Evolutionary conservation across 352 stramenopile species (phyloP), one percentile per base, ranked within the genome.

Genomic region (Pythium dissotocum): DNA sequence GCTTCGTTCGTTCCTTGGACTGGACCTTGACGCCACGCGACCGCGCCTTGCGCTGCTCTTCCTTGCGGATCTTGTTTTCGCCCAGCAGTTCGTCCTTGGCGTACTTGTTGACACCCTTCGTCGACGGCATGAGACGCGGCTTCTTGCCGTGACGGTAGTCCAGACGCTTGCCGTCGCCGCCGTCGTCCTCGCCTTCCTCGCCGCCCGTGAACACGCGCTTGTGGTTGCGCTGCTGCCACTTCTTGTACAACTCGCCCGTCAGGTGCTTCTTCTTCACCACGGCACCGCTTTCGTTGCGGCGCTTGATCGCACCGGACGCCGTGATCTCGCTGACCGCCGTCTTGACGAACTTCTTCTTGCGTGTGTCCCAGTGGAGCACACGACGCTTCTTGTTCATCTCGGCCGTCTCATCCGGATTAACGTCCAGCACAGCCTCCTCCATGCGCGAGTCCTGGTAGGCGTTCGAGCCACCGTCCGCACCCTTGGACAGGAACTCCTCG

Each of bases 301-400:
- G 79, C 72, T 97, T 97, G 58, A 93, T 73, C 38, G 82, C 88
- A 24, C 91, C 88, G 32, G 85, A 76, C 35, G 79, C 86, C 18
- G 85, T 94, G 53, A 98, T 78, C 69, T 98, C 95, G 38, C 91
- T 89, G 33, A 97, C 82, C 2, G 90, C 97, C 7, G 90, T 97
- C 77, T 97, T 96, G 56, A 98, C 90, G 66, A 96, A 98, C 72
- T 98, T 98, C 75, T 98, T 98, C 80, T 99, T 99, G 60, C 97
- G 95, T 52, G 95, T 96, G 79, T 99, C 98, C 98, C 98, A 99
- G 77, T 98, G 92, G 75, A 99, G 87, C 77, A 99, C 97, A 26
- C 95, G 85, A n/a, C 98, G 91, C 73, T 98, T 98, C 76, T 98
- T 98, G 66, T 98, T 97, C 78, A 99, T 90, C 65, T 98, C 93